Percentiles rank a stretch among this genome's conserved stretches.
These are phyloP conservation scores for Phytopythium oedochilum DNA, from an alignment of 352 stramenopile genomes.

Conservation along the genomic window DNA sequence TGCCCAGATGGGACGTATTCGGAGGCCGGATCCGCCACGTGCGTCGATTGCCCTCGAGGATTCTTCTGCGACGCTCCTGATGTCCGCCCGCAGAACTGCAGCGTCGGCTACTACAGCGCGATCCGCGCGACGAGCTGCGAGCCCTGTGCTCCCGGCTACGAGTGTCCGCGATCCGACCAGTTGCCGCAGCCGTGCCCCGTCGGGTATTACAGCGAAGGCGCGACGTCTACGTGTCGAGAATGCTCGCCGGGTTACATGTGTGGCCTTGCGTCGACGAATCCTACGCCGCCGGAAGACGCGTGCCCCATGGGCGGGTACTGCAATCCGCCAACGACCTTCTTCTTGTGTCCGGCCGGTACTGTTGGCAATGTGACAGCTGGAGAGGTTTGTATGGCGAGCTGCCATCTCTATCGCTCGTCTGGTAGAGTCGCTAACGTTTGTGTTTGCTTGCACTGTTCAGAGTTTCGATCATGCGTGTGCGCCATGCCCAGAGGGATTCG, in stretches of 20 bases:
- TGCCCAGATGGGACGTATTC: conserved; percentile 74
- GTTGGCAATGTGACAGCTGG: conserved; percentile 81
- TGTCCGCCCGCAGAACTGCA: conserved; percentile 65
- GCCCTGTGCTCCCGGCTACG: conserved; percentile 74
- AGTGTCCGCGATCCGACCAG: conserved; percentile 71
- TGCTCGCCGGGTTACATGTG: conserved; percentile 80
- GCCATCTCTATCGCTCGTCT: not conserved
- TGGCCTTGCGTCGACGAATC: conserved; percentile 63
- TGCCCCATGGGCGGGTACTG: conserved; percentile 89
- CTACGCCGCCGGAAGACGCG: conserved; percentile 78
- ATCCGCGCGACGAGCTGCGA: conserved; percentile 61
- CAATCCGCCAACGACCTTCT: conserved; percentile 81
- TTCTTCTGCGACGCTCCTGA: conserved; percentile 72
- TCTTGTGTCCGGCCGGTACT: conserved; percentile 82
- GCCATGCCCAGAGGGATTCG: conserved; percentile 67
- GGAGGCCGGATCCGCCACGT: conserved; percentile 38
- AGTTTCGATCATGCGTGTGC: conserved; percentile 76
- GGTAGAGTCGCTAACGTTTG: too few species aligned
- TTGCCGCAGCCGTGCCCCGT: conserved; percentile 78
- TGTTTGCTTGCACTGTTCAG: conserved; percentile 11
- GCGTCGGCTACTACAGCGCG: conserved; percentile 75
- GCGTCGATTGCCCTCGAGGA: conserved; percentile 73
- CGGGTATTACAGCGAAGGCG: conserved; percentile 84
- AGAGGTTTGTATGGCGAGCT: conserved; percentile 52
- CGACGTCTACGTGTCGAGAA: conserved; percentile 51